These are phyloP conservation scores for Xerocomellus intermedius DNA, from an alignment of 768 basidiomycete genomes.

Conservation along the genomic window DNA sequence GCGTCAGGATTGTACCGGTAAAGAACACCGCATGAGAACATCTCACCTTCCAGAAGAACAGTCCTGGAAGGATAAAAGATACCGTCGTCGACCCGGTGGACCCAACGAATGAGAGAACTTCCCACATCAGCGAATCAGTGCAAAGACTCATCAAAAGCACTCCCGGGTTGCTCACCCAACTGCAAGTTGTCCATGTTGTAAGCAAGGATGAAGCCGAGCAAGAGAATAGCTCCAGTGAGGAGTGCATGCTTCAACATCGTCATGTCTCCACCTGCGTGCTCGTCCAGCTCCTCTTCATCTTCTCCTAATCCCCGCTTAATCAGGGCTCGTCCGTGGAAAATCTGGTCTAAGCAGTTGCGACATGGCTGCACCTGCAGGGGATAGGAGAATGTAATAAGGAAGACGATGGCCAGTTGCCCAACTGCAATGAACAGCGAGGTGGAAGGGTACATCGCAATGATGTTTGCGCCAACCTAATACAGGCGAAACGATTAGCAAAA, in stretches of 20 bases:
- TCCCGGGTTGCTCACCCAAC: slow-evolving; percentile 51
- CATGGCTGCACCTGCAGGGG: slow-evolving; percentile 95
- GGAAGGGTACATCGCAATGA: slow-evolving; percentile 91
- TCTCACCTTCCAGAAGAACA: slow-evolving; percentile 89
- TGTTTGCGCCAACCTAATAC: slow-evolving; percentile 78
- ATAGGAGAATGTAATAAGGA: slow-evolving; percentile 89
- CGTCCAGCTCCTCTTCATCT: slow-evolving; percentile 51
- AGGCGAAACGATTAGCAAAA: slow-evolving; percentile 1
- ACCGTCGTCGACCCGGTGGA: slow-evolving; percentile 96
- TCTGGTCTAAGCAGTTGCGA: slow-evolving; percentile 87
- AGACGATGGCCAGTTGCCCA: slow-evolving; percentile 89
- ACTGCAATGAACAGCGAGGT: slow-evolving; percentile 91
- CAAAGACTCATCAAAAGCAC: background rate
- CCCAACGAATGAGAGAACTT: slow-evolving; percentile 94
- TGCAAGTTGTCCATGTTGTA: slow-evolving; percentile 77
- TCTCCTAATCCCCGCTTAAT: slow-evolving; percentile 41
- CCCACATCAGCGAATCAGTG: slow-evolving; percentile 14
- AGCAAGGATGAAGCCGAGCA: slow-evolving; percentile 66
- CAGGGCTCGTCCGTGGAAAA: slow-evolving; percentile 54
- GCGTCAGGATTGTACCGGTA: slow-evolving; percentile 3
- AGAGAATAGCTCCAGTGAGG: slow-evolving; percentile 66
- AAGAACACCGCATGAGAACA: slow-evolving; percentile 8
- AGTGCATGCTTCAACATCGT: slow-evolving; percentile 61
- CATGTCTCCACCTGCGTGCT: slow-evolving; percentile 62
- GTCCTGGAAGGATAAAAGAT: slow-evolving; percentile 91